Evolutionary conservation across 2,329 filamentous ascomycete genomes (phyloP).

Genomic region (Neonectria ditissima): DNA sequence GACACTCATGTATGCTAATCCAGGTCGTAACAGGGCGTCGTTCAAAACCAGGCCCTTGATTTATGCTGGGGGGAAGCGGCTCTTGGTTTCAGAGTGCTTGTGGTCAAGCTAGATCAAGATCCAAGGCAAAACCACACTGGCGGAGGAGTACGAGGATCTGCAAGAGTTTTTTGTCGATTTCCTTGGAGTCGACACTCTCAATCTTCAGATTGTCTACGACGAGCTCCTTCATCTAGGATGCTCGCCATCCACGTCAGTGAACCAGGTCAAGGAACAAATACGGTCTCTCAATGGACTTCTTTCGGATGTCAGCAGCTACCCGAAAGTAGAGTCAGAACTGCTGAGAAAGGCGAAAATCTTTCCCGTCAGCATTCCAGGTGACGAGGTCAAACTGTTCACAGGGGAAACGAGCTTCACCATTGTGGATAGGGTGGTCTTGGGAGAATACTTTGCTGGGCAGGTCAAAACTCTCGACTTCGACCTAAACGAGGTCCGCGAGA

Average conservation of each 20-base stretch:
- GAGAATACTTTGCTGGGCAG: background rate
- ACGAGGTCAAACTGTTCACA: slow-evolving; percentile 1
- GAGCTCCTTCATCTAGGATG: background rate
- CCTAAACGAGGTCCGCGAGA: background rate
- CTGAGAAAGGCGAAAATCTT: background rate
- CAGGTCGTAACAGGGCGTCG: background rate
- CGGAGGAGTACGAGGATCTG: slow-evolving; percentile 2
- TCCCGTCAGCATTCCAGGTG: background rate
- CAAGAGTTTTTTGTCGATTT: slow-evolving; percentile 12
- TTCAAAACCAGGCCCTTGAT: background rate
- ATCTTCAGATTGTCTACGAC: slow-evolving; percentile 5
- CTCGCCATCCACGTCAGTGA: background rate
- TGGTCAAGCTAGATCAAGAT: slow-evolving; percentile 12
- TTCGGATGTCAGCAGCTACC: background rate
- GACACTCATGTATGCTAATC: background rate
- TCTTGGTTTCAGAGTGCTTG: slow-evolving; percentile 4
- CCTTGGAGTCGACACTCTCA: slow-evolving; percentile 11
- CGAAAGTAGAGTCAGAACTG: background rate
- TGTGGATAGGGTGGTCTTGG: background rate
- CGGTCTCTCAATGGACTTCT: slow-evolving; percentile 1
- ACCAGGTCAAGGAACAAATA: background rate
- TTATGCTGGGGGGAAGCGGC: background rate
- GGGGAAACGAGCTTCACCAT: background rate
- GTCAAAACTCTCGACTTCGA: slow-evolving; percentile 8
- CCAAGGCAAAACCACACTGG: background rate